Evolutionary conservation across 305 asterid genomes (phyloP).

Genomic region (Nicotiana rustica): DNA sequence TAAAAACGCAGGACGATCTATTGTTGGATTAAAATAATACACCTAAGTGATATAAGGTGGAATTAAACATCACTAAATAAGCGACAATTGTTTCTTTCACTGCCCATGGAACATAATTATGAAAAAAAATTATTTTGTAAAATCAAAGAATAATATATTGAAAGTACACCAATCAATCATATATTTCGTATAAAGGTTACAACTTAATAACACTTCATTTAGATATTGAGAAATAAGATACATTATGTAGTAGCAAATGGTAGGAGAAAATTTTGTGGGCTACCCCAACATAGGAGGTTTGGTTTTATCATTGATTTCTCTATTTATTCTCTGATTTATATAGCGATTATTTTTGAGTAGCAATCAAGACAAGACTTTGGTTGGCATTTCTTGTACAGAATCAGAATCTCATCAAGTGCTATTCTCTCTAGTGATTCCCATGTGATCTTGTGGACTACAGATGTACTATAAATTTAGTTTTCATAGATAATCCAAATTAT

Average conservation of each 20-base stretch:
- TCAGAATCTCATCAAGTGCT: constrained; percentile 49
- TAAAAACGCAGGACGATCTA: not conserved
- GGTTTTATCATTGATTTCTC: constrained; percentile 14
- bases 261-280: not conserved
- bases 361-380: constrained; percentile 32
- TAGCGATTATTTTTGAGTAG: not conserved
- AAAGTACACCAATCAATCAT: not conserved
- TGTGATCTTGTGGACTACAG: constrained; percentile 47
- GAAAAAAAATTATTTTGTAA: not conserved
- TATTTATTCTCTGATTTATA: not conserved
- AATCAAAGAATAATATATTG: not conserved
- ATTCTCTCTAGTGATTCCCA: constrained; percentile 42
- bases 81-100: too few relatives aligned
- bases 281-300: not conserved
- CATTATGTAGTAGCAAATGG: not conserved
- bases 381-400: constrained; percentile 36
- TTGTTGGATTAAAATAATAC: not conserved
- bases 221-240: not conserved
- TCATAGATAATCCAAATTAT: not conserved
- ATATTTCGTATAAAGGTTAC: not conserved
- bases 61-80: too few relatives aligned
- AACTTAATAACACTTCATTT: not conserved
- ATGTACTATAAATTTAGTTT: constrained; percentile 20
- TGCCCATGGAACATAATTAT: not conserved
- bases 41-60: not conserved